These are phyloP conservation scores for Chlamydomonas incerta DNA, from an alignment of 139 green algal species.

Conservation along the genomic window DNA sequence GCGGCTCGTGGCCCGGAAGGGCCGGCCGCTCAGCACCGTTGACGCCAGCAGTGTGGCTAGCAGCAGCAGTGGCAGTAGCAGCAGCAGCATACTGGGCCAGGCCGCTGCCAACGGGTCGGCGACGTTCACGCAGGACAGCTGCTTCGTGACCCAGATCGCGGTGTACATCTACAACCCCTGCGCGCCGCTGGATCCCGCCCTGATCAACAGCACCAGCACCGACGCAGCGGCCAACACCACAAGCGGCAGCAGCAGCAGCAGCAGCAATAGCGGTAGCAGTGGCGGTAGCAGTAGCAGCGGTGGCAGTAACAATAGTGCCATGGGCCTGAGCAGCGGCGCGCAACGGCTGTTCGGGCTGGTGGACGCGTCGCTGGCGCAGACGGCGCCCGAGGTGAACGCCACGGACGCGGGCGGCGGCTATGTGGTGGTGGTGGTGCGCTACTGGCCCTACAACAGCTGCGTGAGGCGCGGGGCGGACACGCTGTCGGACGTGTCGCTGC, in stretches of 20 bases:
- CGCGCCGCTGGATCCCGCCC: not conserved
- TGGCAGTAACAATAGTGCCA: too few relatives aligned
- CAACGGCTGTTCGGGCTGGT: not conserved
- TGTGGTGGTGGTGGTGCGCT: not conserved
- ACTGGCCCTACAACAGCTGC: not conserved
- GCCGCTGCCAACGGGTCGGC: not conserved
- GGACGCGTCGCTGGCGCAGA: not conserved
- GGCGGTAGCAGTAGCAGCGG: not conserved
- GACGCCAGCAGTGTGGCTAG: not conserved
- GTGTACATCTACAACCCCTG: constrained; percentile 37
- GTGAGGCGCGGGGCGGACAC: not conserved
- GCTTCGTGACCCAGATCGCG: constrained; percentile 10
- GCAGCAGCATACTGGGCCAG: too few relatives aligned
- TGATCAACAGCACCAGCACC: not conserved
- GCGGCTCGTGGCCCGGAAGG: not conserved
- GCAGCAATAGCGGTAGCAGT: not conserved
- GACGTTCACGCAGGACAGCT: not conserved
- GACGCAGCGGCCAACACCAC: not conserved
- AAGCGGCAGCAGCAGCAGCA: not conserved
- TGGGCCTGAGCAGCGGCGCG: not conserved
- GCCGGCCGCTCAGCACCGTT: not conserved
- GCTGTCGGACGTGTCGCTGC: constrained; percentile 20
- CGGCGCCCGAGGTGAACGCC: too few relatives aligned
- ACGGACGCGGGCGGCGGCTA: not conserved
- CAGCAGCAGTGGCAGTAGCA: not conserved